Base-by-base conservation (phyloP, 169 alveolate species). In the Plasmodium gallinaceum region DNA sequence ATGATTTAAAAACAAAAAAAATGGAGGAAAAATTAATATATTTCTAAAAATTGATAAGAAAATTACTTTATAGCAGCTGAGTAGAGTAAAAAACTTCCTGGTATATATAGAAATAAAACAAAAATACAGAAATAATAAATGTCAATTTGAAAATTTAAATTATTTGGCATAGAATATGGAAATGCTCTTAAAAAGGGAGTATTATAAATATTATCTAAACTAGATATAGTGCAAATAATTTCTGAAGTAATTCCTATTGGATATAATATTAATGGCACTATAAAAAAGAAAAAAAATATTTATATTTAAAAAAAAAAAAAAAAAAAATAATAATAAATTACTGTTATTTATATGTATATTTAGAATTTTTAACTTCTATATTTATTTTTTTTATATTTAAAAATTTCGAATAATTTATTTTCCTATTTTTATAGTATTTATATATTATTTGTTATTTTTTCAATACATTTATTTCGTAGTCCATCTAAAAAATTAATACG, bases 151-250 rank as follows among this genome's bases (percentile, higher is more conserved):
- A 83, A 83, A 83, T 83, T 83, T 43, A 83, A 54, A 83, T 83
- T 83, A 46, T 83, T 83, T 16, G 91, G 91, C 91, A 83, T 83
- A 32, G 91, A 22, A 71, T 83, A 83, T 8, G 91, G 91, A 52
- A 52, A 83, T 4, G 91, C 42, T 61, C 91, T 83, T 51, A 83
- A 65, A 61, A 43, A 68, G 1, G 91, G 91, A 3, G 91, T 83
- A 32, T 60, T 5, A 46, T 43, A 68, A 61, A 83, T 83, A 51
- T 69, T 83, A 39, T 83, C 58, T 12, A 83, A 68, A 45, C 91
- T 83, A 8, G 91, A 20, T 43, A 68, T 39, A 18, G 85, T 66
- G 22, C 91, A 83, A 32, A 83, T 85, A 57, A 83, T 73, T 83
- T 83, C 91, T 22, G 91, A 83, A 2, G 85, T 70, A 32, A 83